Base-by-base conservation (phyloP, 1,139 yeast species). In the Hemisphaericaspora xylofermentans region DNA sequence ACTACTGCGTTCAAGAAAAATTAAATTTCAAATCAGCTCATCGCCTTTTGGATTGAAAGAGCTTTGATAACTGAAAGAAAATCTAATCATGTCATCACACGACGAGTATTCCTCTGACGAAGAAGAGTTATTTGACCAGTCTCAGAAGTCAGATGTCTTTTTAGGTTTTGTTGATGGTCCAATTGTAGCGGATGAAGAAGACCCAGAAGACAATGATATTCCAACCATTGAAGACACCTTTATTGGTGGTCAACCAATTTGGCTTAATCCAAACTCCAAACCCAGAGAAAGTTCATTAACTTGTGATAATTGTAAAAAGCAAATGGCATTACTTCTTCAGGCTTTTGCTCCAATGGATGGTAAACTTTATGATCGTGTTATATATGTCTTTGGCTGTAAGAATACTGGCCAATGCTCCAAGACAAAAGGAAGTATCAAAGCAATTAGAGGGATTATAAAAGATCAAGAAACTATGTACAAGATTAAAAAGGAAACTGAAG, bases 321-420 rank as follows among this genome's bases (percentile, higher is more conserved):
- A 72, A 25, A 71, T 88, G 84, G 80, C 87, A 7, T 64, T 91
- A 38, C 66, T 89, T 30, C 64, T 83, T 2, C 98, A 93, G 60
- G 84, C 93, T 2, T 84, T 75, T 61, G 84, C 96, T 1, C 94
- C 95, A 2, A 60, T 88, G 36, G 87, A 81, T 22, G 76, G 75
- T 29, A 74, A 82, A n/a, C 64, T 76, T 38, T 88, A 89, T 57
- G 97, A 89, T 53, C 74, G 98, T 43, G 82, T 82, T 10, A 61
- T 93, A 21, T 93, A 93, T 57, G 74, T 91, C 0, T 85, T 91
- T 61, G 81, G 81, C 2, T 93, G 98, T 63, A 67, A 74, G 36
- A 73, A 79, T 39, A 65, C 81, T 0, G 53, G 49, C 2, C 50
- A 49, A 8, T 93, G 98, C 58, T 75, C 84, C 35, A 72, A 85